Conservation (phyloP, 495 filamentous ascomycete genomes). For the Penicillium paradoxum region DNA sequence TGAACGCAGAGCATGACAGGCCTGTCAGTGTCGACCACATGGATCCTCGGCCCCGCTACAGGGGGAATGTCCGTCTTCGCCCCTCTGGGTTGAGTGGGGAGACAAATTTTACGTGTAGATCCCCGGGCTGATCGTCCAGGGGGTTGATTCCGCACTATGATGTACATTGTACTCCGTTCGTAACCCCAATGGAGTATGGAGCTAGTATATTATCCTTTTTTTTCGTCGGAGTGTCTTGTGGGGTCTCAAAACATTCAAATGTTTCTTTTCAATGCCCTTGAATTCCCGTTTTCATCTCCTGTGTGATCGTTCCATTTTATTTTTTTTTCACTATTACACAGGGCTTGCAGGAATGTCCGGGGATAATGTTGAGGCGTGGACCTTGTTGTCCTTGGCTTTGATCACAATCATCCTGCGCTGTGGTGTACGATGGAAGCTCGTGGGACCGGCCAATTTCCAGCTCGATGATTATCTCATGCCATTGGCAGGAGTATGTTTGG, state of each 20-base stretch:
- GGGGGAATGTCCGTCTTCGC: not conserved
- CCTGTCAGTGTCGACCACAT: not conserved
- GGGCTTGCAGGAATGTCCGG: constrained; percentile 10
- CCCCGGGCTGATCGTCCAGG: not conserved
- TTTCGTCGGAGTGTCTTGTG: not conserved
- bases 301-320: not conserved
- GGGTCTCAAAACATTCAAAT: not conserved
- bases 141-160: not conserved
- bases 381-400: constrained; percentile 42
- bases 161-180: not conserved
- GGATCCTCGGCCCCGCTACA: not conserved
- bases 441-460: constrained; percentile 41
- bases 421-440: constrained; percentile 41
- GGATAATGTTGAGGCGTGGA: constrained; percentile 40
- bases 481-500: constrained; percentile 38
- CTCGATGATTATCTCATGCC: constrained; percentile 57
- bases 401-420: constrained; percentile 41
- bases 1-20: not conserved
- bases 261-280: not conserved
- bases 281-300: not conserved
- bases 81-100: not conserved
- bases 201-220: not conserved
- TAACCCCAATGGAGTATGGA: not conserved
- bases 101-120: not conserved
- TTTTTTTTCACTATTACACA: not conserved